Evolutionary conservation across 1,284 basidiomycete species (phyloP), one percentile per base, ranked within the genome.

Genomic region (Coniophora puteana): DNA sequence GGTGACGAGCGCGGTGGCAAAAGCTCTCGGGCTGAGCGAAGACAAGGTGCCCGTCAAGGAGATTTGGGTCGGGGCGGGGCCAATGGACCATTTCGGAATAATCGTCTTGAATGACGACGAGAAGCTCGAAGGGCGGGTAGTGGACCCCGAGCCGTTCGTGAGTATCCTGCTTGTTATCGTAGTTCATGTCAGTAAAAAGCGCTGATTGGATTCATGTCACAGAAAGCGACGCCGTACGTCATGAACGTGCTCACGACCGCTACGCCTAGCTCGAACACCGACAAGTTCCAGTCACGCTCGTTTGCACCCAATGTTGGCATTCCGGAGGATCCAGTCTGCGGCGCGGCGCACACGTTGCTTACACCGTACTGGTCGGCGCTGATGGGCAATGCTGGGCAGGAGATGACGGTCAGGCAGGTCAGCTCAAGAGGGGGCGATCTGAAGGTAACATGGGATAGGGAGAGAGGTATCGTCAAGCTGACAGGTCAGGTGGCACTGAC

Each of bases 261-360:
- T 5, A 63, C 68, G 2, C 57, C 62, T 0, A 50, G 46, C 5
- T 51, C 56, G 2, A 56, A 63, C 2, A 25, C 34, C 5, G 62
- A 65, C 33, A n/a, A n/a, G n/a, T 78, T 78, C 55, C 58, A 71
- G 20, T 75, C 75, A 11, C 69, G 78, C 4, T 73, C 79, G 62
- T 80, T 81, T 46, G 63, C 68, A 2, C 72, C 73, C 3, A 31
- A 62, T 7, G 48, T 51, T 6, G 70, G 66, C 0, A 37, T 68
- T 1, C 58, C 59, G 2, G 78, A 81, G 54, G 80, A 82, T 49
- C 71, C 67, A 11, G 78, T 80, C 11, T 80, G 77, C 45, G 80
- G 76, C 5, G 72, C 71, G 13, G 74, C 78, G 0, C 77, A 82
- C 50, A 69, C 71, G 37, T 41, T 76, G 20, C 53, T 78, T 28